phyloP scores from a whole-genome alignment of 495 filamentous ascomycete genomes.

The Aspergillus baeticus region DNA sequence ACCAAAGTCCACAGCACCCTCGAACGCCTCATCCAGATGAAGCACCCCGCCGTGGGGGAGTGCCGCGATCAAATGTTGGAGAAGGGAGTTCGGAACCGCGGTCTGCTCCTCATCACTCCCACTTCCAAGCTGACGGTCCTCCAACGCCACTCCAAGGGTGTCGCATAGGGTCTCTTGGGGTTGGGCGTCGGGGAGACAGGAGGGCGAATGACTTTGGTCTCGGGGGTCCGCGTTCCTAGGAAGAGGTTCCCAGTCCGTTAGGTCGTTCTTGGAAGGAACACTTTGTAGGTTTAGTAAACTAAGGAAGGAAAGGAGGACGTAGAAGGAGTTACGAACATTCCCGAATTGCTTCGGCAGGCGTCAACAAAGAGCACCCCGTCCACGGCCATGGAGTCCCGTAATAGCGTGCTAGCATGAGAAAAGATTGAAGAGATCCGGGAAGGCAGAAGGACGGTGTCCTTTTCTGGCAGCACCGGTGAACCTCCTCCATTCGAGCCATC shows the following conservation, averaged over 20 bases:
- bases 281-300: background rate
- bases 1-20: background rate
- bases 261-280: slow-evolving; percentile 10
- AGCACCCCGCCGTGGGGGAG: slow-evolving; percentile 34
- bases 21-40: background rate
- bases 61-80: slow-evolving; percentile 25
- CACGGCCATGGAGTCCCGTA: slow-evolving; percentile 30
- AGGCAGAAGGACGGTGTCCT: background rate
- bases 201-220: background rate
- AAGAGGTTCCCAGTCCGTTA: slow-evolving; percentile 13
- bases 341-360: slow-evolving; percentile 20
- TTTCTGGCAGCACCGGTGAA: background rate
- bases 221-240: background rate
- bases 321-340: slow-evolving; percentile 11
- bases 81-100: slow-evolving; percentile 20
- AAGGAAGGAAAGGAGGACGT: background rate
- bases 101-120: background rate
- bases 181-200: too few relatives aligned
- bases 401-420: slow-evolving; percentile 30
- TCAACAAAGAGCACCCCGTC: slow-evolving; percentile 40
- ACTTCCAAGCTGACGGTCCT: background rate
- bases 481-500: background rate
- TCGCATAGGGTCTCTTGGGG: slow-evolving; percentile 12
- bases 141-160: slow-evolving; percentile 11
- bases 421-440: slow-evolving; percentile 3